phyloP scores from a whole-genome alignment of 129 eudicot genomes.

The Flaveria trinervia region DNA sequence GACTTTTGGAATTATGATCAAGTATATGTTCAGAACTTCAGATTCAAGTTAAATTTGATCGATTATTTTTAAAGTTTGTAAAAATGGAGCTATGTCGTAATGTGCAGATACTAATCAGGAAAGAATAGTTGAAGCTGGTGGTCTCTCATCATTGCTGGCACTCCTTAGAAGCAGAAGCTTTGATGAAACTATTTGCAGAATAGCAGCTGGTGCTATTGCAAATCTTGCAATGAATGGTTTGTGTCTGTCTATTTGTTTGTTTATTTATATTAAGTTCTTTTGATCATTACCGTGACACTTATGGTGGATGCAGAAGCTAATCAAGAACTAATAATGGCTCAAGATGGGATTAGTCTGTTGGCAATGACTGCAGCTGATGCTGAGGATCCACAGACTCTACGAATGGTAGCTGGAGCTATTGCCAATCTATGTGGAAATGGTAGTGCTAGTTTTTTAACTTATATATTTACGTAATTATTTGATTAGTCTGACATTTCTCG shows the following conservation, averaged over 20 bases:
- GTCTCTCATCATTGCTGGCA: slow-evolving; percentile 82
- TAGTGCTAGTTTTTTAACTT: slow-evolving; percentile 23
- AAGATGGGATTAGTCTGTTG: slow-evolving; percentile 88
- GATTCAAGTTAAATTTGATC: slow-evolving; percentile 7
- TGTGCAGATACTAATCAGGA: slow-evolving; percentile 87
- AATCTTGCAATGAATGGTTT: slow-evolving; percentile 99
- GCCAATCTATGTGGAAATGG: slow-evolving; percentile 99
- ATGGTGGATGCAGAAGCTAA: slow-evolving; percentile 67
- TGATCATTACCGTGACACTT: not conserved
- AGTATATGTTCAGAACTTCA: not conserved
- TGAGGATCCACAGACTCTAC: slow-evolving; percentile 95
- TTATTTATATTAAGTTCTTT: not conserved
- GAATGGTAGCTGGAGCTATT: slow-evolving; percentile 99
- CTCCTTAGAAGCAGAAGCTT: slow-evolving; percentile 80
- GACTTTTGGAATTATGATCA: not conserved
- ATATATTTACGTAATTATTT: not conserved
- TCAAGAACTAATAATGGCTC: slow-evolving; percentile 95
- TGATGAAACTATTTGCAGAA: slow-evolving; percentile 95
- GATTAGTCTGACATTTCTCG: not conserved
- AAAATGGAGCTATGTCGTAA: slow-evolving; percentile 22
- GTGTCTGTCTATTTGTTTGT: slow-evolving; percentile 15
- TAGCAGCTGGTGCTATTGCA: slow-evolving; percentile 99
- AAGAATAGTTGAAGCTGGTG: slow-evolving; percentile 97
- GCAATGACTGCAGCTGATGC: slow-evolving; percentile 96
- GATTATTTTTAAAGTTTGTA: not conserved